These are phyloP conservation scores for Syzygium malaccense DNA, from an alignment of 441 rosid genomes.

Conservation along the genomic window DNA sequence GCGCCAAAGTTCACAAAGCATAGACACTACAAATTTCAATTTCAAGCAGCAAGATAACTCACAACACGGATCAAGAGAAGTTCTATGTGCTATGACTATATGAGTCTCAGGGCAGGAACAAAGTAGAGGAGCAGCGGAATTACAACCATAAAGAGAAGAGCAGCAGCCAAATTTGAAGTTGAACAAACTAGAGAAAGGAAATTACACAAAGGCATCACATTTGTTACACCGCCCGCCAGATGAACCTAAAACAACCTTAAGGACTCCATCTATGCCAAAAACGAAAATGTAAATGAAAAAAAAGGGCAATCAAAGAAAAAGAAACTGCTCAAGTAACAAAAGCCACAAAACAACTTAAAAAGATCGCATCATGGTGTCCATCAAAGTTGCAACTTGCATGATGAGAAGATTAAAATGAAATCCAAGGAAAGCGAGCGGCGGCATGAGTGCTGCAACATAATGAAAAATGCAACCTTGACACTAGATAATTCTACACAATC, in stretches of 20 bases:
- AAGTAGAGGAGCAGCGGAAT: background rate
- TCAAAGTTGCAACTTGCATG: background rate
- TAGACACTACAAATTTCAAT: background rate
- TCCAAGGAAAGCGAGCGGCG: background rate
- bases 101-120: background rate
- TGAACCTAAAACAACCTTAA: background rate
- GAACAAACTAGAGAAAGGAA: background rate
- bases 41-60: background rate
- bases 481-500: background rate
- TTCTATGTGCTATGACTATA: background rate
- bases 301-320: background rate
- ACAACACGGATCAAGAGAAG: background rate
- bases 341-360: background rate
- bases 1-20: background rate
- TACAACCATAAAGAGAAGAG: background rate
- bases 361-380: background rate
- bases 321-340: background rate
- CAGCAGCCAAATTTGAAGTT: background rate
- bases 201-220: background rate
- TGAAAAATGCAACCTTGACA: background rate
- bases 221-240: background rate
- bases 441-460: background rate
- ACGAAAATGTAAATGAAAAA: background rate
- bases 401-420: background rate
- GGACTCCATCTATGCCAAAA: background rate